A percentile compares a stretch with the other conserved stretches of the same genome.
Conservation (phyloP, 345 rosid genomes). For the Moricandia arvensis region DNA sequence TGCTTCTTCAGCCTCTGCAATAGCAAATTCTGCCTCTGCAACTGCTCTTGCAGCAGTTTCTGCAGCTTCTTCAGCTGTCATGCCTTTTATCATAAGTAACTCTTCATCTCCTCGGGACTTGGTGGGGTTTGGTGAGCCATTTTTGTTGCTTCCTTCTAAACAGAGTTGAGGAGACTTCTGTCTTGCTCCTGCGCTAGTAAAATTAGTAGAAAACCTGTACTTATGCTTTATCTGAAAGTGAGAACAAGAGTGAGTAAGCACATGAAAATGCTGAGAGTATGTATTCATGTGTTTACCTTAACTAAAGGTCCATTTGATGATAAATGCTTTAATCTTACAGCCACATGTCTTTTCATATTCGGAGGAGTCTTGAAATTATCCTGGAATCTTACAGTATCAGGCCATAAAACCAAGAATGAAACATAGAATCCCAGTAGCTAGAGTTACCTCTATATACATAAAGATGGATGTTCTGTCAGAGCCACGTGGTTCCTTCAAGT, state of each 20-base stretch:
- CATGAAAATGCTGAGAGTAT: constrained; percentile 6
- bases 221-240: constrained; percentile 73
- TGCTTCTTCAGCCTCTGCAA: constrained; percentile 92
- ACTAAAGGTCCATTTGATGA: constrained; percentile 71
- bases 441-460: constrained; percentile 70
- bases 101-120: constrained; percentile 60
- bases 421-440: constrained; percentile 2
- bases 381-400: constrained; percentile 37
- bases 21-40: constrained; percentile 92
- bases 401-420: not conserved
- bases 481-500: constrained; percentile 78
- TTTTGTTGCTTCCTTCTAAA: constrained; percentile 54
- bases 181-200: constrained; percentile 46
- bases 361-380: constrained; percentile 64
- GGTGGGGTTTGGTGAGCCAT: constrained; percentile 46
- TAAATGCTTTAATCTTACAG: constrained; percentile 72
- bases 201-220: constrained; percentile 55
- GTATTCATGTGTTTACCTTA: constrained; percentile 49
- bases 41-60: constrained; percentile 92
- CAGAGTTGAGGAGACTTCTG: constrained; percentile 42
- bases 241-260: constrained; percentile 13
- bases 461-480: constrained; percentile 82
- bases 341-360: constrained; percentile 75
- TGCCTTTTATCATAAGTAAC: constrained; percentile 60
- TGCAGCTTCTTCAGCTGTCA: constrained; percentile 90